Base-by-base conservation (phyloP, 208 protist species). In the Crithidia mellificae region DNA sequence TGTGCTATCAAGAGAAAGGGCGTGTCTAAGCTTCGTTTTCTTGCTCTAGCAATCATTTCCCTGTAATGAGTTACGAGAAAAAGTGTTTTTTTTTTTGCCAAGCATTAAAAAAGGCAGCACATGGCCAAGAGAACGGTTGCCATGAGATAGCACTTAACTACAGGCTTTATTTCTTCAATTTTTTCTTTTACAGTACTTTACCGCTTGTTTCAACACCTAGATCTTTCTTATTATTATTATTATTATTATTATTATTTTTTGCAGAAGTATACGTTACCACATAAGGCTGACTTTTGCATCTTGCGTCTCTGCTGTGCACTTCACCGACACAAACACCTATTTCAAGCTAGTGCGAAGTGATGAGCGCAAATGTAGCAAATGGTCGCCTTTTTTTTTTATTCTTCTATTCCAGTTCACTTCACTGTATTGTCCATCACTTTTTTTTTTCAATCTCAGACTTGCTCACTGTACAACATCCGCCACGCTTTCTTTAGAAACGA, bases 401-500 rank as follows among this genome's bases (percentile, higher is more conserved):
- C 36, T 41, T 15, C 12, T 12, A 41, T 12, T 41, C 12, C 36
- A 41, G 12, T 5, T 46, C 46, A 11, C 46, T 51, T 51, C 15
- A n/a, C 46, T 51, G 46, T 51, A 46, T n/a, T 46, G 46, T 51
- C 8, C 22, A 22, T 27, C n/a, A n/a, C n/a, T n/a, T n/a, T n/a
- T n/a, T 27, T 27, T 20, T 11, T 2, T 15, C 46, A 27, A 22
- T 14, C 22, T 51, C 46, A 8, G 17, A 27, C 20, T 27, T 14
- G 22, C 27, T 51, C 46, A 5, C 27, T 51, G 46, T 51, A 51
- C 46, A 27, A 29, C 46, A 22, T 27, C 46, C 22, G 22, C 27
- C 46, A 51, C 46, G 46, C 27, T 51, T 51, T 51, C 27, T 51
- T 51, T 51, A 51, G 20, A 29, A 11, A 51, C 41, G 41, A 20